Base-by-base conservation (phyloP, 306 rosid species). In the Lithocarpus polystachyus region DNA sequence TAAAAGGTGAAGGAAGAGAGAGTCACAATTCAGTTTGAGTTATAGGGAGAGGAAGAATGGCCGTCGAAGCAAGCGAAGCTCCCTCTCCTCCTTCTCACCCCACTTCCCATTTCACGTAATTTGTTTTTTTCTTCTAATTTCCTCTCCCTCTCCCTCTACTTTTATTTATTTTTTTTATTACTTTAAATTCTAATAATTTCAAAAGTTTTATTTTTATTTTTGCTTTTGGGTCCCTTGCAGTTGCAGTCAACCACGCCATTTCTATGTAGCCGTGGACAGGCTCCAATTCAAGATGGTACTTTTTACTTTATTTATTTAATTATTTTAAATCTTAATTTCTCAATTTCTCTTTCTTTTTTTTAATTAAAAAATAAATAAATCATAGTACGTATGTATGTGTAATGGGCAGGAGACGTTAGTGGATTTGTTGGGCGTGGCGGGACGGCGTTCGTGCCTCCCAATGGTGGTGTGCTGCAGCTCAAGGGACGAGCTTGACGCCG, bases 401-500 rank as follows among this genome's bases (percentile, higher is more conserved):
- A 10, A 75, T 45, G 12, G 26, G 77, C 90, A 93, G 98, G 91
- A 86, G 85, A 93, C 97, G 48, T 73, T 93, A 81, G 76, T 90
- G 82, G 94, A 92, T 54, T 84, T 93, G 40, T 79, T 95, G 71
- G 94, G 87, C 60, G 83, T 90, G 84, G 98, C 87, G 55, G 94
- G 96, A 43, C 87, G 87, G 28, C 93, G 98, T 45, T 81, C 90
- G 9, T 80, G 83, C 68, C 81, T 95, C 20, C 99, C 98, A 0
- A 88, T 91, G 74, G 91, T 88, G 17, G 86, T 94, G 57, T 88
- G 93, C 54, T 92, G 98, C 81, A 94, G 96, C 82, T 89, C 90
- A 48, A 93, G 94, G 54, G 98, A 94, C 79, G 97, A 92, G 75
- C 93, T 94, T 29, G 98, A 91, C 67, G 86, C 92, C 59, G 92